phyloP scores from a whole-genome alignment of 331 rosid species.

The Acacia concinna region DNA sequence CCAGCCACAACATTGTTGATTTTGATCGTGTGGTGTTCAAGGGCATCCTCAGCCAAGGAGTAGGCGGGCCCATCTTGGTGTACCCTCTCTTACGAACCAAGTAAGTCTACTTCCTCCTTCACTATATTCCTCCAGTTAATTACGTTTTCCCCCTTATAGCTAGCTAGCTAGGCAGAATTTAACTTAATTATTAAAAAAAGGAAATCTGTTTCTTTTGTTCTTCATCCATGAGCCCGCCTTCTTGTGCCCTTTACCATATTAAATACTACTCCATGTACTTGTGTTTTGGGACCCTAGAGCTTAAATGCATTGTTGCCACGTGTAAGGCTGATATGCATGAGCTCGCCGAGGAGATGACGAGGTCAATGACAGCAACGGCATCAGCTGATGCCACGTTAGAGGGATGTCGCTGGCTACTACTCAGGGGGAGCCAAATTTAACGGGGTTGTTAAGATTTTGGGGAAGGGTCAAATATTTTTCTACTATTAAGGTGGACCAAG shows the following conservation, averaged over 20 bases:
- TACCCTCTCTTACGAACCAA: conserved; percentile 77
- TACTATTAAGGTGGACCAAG: conserved; percentile 31
- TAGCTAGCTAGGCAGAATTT: background rate
- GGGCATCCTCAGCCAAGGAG: conserved; percentile 64
- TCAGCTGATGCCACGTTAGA: conserved; percentile 33
- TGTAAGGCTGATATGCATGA: background rate
- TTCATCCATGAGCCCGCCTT: background rate
- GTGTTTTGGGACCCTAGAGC: background rate
- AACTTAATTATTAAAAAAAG: background rate
- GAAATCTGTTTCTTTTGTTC: background rate
- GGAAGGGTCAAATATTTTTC: conserved; percentile 50
- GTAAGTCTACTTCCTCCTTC: conserved; percentile 44
- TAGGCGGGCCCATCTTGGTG: conserved; percentile 92
- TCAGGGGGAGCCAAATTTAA: conserved; percentile 37
- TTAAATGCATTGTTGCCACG: conserved; percentile 24
- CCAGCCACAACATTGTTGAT: conserved; percentile 55
- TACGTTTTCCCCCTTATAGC: background rate
- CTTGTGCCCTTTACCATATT: background rate
- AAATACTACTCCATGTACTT: no score
- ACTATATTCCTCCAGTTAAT: background rate
- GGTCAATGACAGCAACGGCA: background rate
- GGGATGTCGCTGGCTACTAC: conserved; percentile 9
- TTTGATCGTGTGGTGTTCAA: conserved; percentile 78
- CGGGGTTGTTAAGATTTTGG: conserved; percentile 61
- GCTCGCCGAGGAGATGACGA: background rate